Evolutionary conservation across 108 stramenopile genomes (phyloP).

Genomic region (Cyclotella cryptica): DNA sequence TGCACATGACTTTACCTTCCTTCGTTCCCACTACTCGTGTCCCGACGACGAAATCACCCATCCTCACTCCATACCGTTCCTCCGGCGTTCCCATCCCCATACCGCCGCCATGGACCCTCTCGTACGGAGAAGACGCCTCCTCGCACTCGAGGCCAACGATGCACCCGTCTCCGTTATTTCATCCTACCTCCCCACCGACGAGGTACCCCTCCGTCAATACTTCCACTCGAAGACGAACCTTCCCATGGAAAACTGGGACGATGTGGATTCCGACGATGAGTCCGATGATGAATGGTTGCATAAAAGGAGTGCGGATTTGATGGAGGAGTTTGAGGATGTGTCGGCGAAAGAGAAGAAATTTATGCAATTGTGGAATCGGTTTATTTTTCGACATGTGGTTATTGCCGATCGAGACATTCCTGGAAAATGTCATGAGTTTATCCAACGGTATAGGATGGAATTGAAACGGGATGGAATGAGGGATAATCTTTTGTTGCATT

Average conservation of each 20-base stretch:
- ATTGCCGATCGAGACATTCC: slow-evolving; percentile 54
- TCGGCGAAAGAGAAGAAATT: slow-evolving; percentile 55
- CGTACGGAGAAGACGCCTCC: slow-evolving; percentile 18
- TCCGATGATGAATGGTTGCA: slow-evolving; percentile 46
- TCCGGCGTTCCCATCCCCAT: slow-evolving; percentile 16
- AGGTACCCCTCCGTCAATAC: slow-evolving; percentile 47
- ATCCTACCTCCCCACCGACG: slow-evolving; percentile 26
- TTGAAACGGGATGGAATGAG: slow-evolving; percentile 26
- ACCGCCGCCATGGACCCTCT: slow-evolving; percentile 13
- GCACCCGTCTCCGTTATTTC: slow-evolving; percentile 32
- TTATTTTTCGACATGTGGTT: slow-evolving; percentile 43
- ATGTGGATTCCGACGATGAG: slow-evolving; percentile 40
- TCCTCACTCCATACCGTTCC: slow-evolving; percentile 8
- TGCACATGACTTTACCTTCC: slow-evolving; percentile 21
- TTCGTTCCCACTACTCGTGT: slow-evolving; percentile 4
- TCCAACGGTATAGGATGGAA: slow-evolving; percentile 25
- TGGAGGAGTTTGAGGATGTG: slow-evolving; percentile 69
- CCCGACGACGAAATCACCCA: not conserved
- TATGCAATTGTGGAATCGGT: slow-evolving; percentile 67
- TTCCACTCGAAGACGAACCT: slow-evolving; percentile 52
- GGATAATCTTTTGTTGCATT: slow-evolving; percentile 43
- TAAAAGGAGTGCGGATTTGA: slow-evolving; percentile 36
- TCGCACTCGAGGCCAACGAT: slow-evolving; percentile 20
- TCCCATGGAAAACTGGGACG: slow-evolving; percentile 36
- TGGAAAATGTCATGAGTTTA: slow-evolving; percentile 36